phyloP scores from a whole-genome alignment of 2,329 filamentous ascomycete species.

The Cercospora beticola region DNA sequence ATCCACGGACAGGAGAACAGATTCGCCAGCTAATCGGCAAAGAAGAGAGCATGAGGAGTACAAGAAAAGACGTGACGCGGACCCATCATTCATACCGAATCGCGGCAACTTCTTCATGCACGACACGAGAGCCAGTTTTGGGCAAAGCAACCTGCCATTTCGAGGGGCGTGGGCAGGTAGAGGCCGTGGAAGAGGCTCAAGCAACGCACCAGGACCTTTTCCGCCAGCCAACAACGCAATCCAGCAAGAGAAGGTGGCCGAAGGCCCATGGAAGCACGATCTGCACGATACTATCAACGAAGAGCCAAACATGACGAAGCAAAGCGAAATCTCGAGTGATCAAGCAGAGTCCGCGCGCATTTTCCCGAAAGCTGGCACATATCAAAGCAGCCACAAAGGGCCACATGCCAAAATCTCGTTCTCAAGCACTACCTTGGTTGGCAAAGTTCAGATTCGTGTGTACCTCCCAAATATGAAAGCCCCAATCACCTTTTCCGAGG shows the following conservation, averaged over 20 bases:
- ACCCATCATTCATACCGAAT: slow-evolving; percentile 92
- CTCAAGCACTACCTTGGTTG: slow-evolving; percentile 79
- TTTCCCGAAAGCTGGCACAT: slow-evolving; percentile 24
- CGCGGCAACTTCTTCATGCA: slow-evolving; percentile 96
- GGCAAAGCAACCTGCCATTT: slow-evolving; percentile 23
- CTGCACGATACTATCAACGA: slow-evolving; percentile 69
- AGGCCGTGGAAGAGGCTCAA: slow-evolving; percentile 63
- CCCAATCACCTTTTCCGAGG: slow-evolving; percentile 68
- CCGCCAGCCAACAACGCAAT: slow-evolving; percentile 49
- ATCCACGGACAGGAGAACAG: slow-evolving; percentile 32
- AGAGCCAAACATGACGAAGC: slow-evolving; percentile 29
- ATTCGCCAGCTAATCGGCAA: slow-evolving; percentile 64
- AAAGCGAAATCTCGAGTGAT: slow-evolving; percentile 21
- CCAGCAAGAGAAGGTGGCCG: slow-evolving; percentile 60
- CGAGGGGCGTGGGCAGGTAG: slow-evolving; percentile 47
- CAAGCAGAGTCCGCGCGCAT: slow-evolving; percentile 32
- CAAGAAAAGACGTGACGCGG: slow-evolving; percentile 79
- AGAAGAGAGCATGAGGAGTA: slow-evolving; percentile 89
- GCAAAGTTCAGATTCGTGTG: slow-evolving; percentile 81
- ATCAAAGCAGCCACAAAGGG: slow-evolving; percentile 14
- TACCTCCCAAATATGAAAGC: slow-evolving; percentile 73
- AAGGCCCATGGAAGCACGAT: slow-evolving; percentile 86
- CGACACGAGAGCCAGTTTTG: slow-evolving; percentile 63
- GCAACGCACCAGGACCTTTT: slow-evolving; percentile 53
- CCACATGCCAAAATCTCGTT: slow-evolving; percentile 48